Base-by-base conservation (phyloP, 768 basidiomycete species). In the Suillus alpinus region DNA sequence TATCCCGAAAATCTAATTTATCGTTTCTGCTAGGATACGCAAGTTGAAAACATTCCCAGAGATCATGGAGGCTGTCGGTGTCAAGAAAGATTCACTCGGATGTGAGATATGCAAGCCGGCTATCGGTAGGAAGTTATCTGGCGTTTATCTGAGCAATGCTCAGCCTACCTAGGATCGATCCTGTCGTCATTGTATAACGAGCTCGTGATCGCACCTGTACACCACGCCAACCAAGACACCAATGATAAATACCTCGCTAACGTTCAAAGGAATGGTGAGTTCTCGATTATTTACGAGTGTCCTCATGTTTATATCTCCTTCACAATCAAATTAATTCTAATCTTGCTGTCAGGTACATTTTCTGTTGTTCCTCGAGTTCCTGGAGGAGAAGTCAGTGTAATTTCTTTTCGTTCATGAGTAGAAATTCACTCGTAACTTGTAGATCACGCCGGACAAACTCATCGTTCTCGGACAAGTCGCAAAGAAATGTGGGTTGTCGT, bases 21-120 rank as follows among this genome's bases (percentile, higher is more conserved):
- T 16, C 16, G 8, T 2, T 12, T 40, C 23, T 7, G 16, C 49
- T 39, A 84, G 85, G 66, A 73, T 90, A 63, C 88, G 87, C 70
- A 78, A 82, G 61, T 76, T 89, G 36, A 78, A 71, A 56, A 83
- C 80, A n/a, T 85, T 86, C 60, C 60, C 70, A 1, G 80, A 82
- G 32, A 77, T 90, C 43, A 83, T 89, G 80, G 65, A 67, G 8
- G 73, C 74, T 7, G 76, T 73, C 3, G 87, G 87, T 20, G 73
- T 77, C 23, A 77, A 78, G 41, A 73, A 76, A 37, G 73, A 80
- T 46, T 76, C 84, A 0, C 64, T 86, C 6, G 90, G 90, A 2
- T 92, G 90, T 64, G 90, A 91, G 71, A 71, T 86, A 26, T 92
- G 90, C 75, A 89, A 86, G 65, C 90, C 89, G 4, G 83, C 81